Percentiles rank a stretch among this genome's conserved stretches.
These are phyloP conservation scores for Dendrothele bispora DNA, from an alignment of 768 basidiomycete genomes.

Conservation along the genomic window DNA sequence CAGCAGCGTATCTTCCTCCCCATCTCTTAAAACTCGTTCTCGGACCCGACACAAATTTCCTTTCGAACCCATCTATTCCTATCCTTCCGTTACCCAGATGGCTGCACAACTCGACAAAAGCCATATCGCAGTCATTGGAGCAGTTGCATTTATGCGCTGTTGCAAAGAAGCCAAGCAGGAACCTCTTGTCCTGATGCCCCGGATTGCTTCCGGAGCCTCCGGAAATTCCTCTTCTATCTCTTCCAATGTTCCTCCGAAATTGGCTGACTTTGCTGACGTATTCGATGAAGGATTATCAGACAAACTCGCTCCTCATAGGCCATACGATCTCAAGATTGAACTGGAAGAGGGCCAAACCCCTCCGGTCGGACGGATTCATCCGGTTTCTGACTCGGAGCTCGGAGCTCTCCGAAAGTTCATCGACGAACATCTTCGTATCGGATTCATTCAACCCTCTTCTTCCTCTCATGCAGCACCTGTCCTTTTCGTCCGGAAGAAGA, in stretches of 20 bases:
- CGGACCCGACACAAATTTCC: no score
- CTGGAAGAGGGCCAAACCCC: constrained; percentile 26
- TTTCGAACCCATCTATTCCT: no score
- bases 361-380: constrained; percentile 29
- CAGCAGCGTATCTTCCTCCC: no score
- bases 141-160: no score
- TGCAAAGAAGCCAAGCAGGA: no score
- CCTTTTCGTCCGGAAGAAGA: constrained; percentile 25
- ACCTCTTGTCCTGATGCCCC: no score
- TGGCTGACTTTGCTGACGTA: constrained; percentile 14
- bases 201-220: no score
- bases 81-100: no score
- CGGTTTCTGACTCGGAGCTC: constrained; percentile 26
- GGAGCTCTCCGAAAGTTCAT: constrained; percentile 29
- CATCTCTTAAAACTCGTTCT: no score
- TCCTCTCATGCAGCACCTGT: constrained; percentile 21
- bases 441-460: constrained; percentile 23
- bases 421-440: constrained; percentile 25
- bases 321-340: constrained; percentile 31
- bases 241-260: not conserved
- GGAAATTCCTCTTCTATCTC: no score
- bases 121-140: no score
- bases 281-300: constrained; percentile 24
- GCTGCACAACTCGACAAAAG: no score
- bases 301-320: constrained; percentile 24